phyloP scores from a whole-genome alignment of 2,329 filamentous ascomycete species.

The Chaetomium olivaceum region DNA sequence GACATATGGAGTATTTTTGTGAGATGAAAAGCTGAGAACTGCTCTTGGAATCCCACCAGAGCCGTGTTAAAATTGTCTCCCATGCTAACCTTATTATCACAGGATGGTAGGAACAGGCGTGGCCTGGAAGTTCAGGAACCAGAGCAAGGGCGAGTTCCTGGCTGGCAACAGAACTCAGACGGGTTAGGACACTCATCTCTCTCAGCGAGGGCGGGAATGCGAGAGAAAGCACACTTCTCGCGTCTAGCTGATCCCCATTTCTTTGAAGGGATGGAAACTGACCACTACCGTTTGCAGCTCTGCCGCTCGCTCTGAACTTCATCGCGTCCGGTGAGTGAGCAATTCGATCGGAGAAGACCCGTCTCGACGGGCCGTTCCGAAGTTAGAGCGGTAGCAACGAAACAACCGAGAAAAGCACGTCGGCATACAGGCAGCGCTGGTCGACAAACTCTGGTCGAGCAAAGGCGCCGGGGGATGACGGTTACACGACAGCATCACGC shows the following conservation, averaged over 20 bases:
- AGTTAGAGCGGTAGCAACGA: slow-evolving; percentile 64
- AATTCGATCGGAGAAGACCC: slow-evolving; percentile 31
- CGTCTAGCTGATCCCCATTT: not conserved
- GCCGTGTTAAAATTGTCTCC: not conserved
- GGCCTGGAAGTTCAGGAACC: slow-evolving; percentile 59
- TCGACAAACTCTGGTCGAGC: slow-evolving; percentile 32
- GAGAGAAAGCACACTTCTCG: not conserved
- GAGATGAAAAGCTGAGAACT: slow-evolving; percentile 28
- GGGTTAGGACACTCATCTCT: slow-evolving; percentile 56
- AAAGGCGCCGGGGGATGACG: not conserved
- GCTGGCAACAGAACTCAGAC: slow-evolving; percentile 79
- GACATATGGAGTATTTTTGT: slow-evolving; percentile 78
- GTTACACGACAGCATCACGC: not conserved
- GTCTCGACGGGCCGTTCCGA: slow-evolving; percentile 34
- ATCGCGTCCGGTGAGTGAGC: slow-evolving; percentile 84
- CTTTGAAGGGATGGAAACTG: slow-evolving; percentile 31
- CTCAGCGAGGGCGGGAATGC: not conserved
- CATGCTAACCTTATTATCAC: slow-evolving; percentile 20
- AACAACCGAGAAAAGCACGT: slow-evolving; percentile 26
- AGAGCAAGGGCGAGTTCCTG: slow-evolving; percentile 71
- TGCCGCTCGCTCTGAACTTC: slow-evolving; percentile 84
- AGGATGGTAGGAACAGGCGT: slow-evolving; percentile 65
- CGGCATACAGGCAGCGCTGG: slow-evolving; percentile 1
- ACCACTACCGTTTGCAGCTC: slow-evolving; percentile 52
- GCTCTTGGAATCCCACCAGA: not conserved